Conservation (phyloP, 2,329 filamentous ascomycete species). For the Colletotrichum falcatum region DNA sequence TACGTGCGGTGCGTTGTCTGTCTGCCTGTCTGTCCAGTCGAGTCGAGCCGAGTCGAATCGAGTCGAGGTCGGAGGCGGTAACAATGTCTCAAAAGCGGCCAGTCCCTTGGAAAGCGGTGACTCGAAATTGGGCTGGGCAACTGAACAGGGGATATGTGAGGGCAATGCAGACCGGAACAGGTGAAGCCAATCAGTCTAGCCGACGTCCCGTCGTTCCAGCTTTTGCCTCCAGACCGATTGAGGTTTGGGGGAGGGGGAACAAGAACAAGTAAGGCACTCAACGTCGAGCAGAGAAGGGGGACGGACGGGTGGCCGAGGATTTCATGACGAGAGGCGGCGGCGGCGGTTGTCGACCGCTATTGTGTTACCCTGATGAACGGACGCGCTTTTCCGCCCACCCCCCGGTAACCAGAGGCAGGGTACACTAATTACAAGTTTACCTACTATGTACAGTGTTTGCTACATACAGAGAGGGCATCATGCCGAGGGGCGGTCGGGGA, state of each 20-base stretch:
- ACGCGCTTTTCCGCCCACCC: neutral
- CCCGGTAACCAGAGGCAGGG: constrained; percentile 17
- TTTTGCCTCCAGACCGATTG: constrained; percentile 27
- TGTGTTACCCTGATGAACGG: constrained; percentile 34
- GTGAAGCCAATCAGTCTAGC: constrained; percentile 22
- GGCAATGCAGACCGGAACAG: constrained; percentile 27
- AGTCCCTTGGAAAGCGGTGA: constrained; percentile 37
- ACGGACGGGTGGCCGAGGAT: neutral
- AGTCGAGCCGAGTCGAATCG: constrained; percentile 34
- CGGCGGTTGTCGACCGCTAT: constrained; percentile 12
- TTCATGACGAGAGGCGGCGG: constrained; percentile 20
- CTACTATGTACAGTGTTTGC: neutral
- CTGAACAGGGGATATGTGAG: constrained; percentile 18
- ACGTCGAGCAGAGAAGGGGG: neutral
- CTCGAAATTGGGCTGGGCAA: constrained; percentile 28
- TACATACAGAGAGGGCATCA: constrained; percentile 1
- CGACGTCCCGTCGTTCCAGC: constrained; percentile 29
- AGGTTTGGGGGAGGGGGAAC: constrained; percentile 1
- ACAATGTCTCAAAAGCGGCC: constrained; percentile 39
- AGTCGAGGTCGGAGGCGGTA: too few species aligned
- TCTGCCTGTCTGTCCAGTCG: constrained; percentile 6
- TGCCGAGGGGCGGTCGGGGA: constrained; percentile 11
- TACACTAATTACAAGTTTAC: constrained; percentile 2
- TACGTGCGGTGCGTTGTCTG: constrained; percentile 10
- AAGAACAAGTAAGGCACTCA: neutral